Conservation (phyloP, 495 filamentous ascomycete genomes). For the Hypoxylon trugodes region DNA sequence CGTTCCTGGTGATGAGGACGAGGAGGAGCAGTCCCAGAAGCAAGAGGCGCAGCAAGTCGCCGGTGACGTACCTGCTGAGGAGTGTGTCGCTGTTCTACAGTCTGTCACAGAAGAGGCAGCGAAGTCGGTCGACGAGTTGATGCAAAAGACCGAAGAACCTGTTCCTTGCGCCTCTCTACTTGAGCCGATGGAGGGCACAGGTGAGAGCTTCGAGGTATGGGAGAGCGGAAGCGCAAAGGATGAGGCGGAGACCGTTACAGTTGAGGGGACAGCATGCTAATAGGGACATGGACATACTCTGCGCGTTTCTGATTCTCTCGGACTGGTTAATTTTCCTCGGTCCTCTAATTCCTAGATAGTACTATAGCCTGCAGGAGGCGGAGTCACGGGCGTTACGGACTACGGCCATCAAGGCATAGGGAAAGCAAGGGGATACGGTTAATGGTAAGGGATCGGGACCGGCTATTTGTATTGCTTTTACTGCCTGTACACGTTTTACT, state of each 20-base stretch:
- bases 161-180: conserved; percentile 54
- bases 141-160: conserved; percentile 51
- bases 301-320: background rate
- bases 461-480: conserved; percentile 13
- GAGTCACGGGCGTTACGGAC: conserved; percentile 19
- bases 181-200: conserved; percentile 60
- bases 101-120: conserved; percentile 31
- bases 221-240: conserved; percentile 69
- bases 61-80: conserved; percentile 47
- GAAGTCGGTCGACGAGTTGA: conserved; percentile 55
- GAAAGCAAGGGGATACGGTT: background rate
- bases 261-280: conserved; percentile 23
- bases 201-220: conserved; percentile 68
- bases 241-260: conserved; percentile 44
- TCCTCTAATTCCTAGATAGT: conserved; percentile 38
- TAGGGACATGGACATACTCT: background rate
- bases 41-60: conserved; percentile 31
- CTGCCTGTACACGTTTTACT: conserved; percentile 18
- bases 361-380: conserved; percentile 12
- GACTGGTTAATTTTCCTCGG: conserved; percentile 6
- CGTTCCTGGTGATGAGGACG: conserved; percentile 66
- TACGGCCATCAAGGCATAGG: too few relatives aligned
- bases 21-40: conserved; percentile 34
- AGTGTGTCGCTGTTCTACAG: conserved; percentile 29
- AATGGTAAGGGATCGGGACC: conserved; percentile 1